Base-by-base conservation (phyloP, 345 rosid species). In the Eutrema yunnanense region DNA sequence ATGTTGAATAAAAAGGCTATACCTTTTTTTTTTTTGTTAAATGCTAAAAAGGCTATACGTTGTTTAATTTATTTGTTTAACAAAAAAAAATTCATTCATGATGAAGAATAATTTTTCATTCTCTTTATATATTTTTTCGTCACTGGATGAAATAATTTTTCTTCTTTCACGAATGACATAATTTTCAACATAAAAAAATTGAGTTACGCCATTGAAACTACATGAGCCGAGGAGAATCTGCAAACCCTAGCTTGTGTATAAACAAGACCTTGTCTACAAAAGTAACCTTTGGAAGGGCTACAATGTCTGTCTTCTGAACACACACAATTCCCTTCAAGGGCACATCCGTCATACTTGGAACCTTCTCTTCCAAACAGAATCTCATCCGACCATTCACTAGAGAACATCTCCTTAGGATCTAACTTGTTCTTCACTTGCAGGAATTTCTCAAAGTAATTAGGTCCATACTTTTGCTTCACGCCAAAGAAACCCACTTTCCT, bases 331-430 rank as follows among this genome's bases (percentile, higher is more conserved):
- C 98, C 98, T 72, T 94, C 97, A 37, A 91, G 68, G 19, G 84
- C 97, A 72, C 97, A 91, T 12, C 93, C 96, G n/a, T 86, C 96
- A 9, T 69, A 67, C 70, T 80, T 78, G 6, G 8, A 67, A 48
- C 67, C 82, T 62, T 44, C 85, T 78, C 32, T 78, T n/a, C 92
- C 87, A 5, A 71, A 62, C 34, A 90, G 46, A 30, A 89, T 72
- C 87, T 86, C 88, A 42, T 86, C 87, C 2, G 92, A 89, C 97
- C 97, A 90, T 43, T 89, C 90, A 67, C 87, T 85, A 0, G 98
- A 86, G 60, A 93, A 88, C 86, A 86, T 71, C 40, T 64, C 71
- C 58, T 71, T 48, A 5, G 92, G 96, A 81, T 93, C 98, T 55
- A 90, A 67, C 81, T 78, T 79, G 64, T 77, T 84, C 87, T 85